Conservation (phyloP, 805 yeast species). For the Saturnispora serradocipensis region DNA sequence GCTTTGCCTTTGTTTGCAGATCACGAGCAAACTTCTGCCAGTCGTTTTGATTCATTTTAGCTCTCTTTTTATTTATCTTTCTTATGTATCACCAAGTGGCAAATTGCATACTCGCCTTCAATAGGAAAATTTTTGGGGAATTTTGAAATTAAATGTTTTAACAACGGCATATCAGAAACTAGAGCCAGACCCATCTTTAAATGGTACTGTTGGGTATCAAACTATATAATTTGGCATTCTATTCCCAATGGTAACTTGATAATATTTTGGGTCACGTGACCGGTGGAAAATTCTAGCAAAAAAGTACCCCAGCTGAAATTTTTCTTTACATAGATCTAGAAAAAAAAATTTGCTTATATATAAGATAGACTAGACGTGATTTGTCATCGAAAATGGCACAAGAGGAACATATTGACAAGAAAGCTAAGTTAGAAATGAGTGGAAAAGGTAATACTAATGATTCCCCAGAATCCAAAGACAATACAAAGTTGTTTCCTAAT, state of each 20-base stretch:
- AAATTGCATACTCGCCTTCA: background rate
- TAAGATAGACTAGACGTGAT: background rate
- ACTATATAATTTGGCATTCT: background rate
- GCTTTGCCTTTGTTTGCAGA: conserved; percentile 37
- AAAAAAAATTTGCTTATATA: background rate
- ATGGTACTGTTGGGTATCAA: background rate
- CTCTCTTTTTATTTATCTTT: background rate
- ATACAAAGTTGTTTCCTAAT: conserved; percentile 41
- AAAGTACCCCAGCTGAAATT: background rate
- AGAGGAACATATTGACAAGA: conserved; percentile 16
- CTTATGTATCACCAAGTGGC: background rate
- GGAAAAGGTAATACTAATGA: conserved; percentile 6
- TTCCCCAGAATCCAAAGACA: conserved; percentile 11
- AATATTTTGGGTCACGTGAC: conserved; percentile 4
- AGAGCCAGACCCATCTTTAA: background rate
- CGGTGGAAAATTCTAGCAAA: conserved; percentile 1
- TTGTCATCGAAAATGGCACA: background rate
- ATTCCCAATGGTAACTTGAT: no score
- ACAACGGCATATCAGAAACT: background rate
- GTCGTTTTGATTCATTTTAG: conserved; percentile 31
- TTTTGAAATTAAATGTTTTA: background rate
- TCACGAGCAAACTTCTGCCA: conserved; percentile 46
- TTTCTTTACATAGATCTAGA: background rate
- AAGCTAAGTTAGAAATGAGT: conserved; percentile 21
- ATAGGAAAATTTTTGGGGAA: background rate